Conservation (phyloP, 2,329 filamentous ascomycete species). For the Thielaviopsis punctulata region DNA sequence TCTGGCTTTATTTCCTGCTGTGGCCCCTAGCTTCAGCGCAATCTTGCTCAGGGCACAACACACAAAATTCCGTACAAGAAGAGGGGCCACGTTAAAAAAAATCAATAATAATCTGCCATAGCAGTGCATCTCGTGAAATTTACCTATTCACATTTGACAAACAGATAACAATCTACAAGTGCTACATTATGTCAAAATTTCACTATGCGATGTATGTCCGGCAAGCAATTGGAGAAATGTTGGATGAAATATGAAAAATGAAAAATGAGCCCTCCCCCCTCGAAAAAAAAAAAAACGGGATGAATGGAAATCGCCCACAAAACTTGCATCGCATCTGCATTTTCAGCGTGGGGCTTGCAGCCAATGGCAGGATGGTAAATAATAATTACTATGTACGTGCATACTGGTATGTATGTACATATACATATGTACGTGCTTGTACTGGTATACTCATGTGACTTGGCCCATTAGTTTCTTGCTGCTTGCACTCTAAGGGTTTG, state of each 20-base stretch:
- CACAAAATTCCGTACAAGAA: neutral
- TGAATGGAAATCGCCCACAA: neutral
- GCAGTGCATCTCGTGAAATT: too few relatives aligned
- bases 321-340: too few relatives aligned
- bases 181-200: neutral
- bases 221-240: neutral
- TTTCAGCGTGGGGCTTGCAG: too few relatives aligned
- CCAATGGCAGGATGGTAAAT: neutral
- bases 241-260: neutral
- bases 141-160: neutral
- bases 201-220: neutral
- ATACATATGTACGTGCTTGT: too few relatives aligned
- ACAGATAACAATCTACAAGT: neutral
- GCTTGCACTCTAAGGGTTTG: neutral
- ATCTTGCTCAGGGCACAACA: neutral
- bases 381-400: too few relatives aligned
- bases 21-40: neutral
- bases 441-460: neutral
- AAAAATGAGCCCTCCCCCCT: neutral
- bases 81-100: neutral
- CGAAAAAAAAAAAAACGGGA: neutral
- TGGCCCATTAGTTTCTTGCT: neutral
- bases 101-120: too few relatives aligned
- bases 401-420: too few relatives aligned
- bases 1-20: neutral